Base-by-base conservation (phyloP, 148 eudicot species). In the Oxyria digyna region DNA sequence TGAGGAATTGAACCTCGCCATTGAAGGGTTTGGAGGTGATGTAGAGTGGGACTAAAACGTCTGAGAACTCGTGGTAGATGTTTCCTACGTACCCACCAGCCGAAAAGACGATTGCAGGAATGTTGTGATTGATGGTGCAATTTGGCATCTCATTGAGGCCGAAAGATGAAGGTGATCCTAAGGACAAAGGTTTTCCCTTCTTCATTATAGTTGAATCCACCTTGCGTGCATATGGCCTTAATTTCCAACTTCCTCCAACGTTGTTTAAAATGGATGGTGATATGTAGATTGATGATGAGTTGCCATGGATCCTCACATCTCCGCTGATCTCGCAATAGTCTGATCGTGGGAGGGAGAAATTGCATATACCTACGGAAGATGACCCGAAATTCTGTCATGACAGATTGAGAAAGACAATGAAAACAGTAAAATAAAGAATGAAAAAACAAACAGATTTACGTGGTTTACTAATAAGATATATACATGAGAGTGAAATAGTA, bases 261-360 rank as follows among this genome's bases (percentile, higher is more conserved):
- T 40, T 63, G 26, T 17, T 21, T 32, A 72, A 14, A 18, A 52
- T 69, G 18, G 52, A 55, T 8, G 69, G 50, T 48, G 75, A 69
- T 27, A 86, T 42, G 42, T 70, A 81, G 26, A 89, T 77, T 1
- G 87, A 80, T 41, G 86, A 82, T 27, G 92, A 81, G 48, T 74
- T 83, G 21, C 89, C 87, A 0, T 75, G 81, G 49, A 89, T 74
- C 67, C 89, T 76, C 29, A 79, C 65, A 13, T 87, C 88, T 0
- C 86, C 86, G 0, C 46, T 62, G 66, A 83, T 73, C 71, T 87
- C 85, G 57, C 82, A 87, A 32, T 77, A 69, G 72, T 89, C 84
- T 45, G 91, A 74, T 72, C 80, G 74, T 24, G 73, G 71, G 33
- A 72, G 74, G 40, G 83, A 74, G 68, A 69, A 48, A 66, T 81